These are phyloP conservation scores for Paecilomyces dactylethromorphus DNA, from an alignment of 2,329 filamentous ascomycete genomes.

Conservation along the genomic window DNA sequence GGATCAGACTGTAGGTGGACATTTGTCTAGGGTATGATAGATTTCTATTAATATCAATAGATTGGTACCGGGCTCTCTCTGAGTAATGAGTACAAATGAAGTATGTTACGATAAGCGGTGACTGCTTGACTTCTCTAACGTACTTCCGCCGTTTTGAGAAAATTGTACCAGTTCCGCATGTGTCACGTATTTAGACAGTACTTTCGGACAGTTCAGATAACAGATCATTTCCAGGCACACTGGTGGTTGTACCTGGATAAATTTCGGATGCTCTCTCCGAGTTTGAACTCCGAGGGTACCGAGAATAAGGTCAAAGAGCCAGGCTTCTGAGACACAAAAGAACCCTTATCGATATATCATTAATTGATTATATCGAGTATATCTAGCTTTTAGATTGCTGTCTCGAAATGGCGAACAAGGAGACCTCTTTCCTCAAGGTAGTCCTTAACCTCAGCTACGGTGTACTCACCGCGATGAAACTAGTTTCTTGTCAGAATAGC, in stretches of 20 bases:
- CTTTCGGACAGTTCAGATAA: not conserved
- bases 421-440: constrained; percentile 65
- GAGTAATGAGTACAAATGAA: not conserved
- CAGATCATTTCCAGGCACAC: not conserved
- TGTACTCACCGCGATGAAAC: constrained; percentile 94
- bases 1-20: no score
- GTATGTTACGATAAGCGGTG: not conserved
- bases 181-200: not conserved
- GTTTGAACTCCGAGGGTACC: not conserved
- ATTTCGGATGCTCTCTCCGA: not conserved
- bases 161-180: not conserved
- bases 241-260: not conserved
- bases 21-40: no score
- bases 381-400: not conserved
- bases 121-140: not conserved
- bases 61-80: not conserved
- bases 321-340: not conserved
- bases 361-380: not conserved
- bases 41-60: not conserved
- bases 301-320: not conserved
- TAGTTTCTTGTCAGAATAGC: constrained; percentile 20
- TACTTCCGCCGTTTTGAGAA: not conserved
- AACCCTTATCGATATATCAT: constrained; percentile 4
- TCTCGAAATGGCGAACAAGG: constrained; percentile 72
- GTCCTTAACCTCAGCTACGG: constrained; percentile 88